phyloP scores from a whole-genome alignment of 2,329 filamentous ascomycete species.

The Colletotrichum sp. region DNA sequence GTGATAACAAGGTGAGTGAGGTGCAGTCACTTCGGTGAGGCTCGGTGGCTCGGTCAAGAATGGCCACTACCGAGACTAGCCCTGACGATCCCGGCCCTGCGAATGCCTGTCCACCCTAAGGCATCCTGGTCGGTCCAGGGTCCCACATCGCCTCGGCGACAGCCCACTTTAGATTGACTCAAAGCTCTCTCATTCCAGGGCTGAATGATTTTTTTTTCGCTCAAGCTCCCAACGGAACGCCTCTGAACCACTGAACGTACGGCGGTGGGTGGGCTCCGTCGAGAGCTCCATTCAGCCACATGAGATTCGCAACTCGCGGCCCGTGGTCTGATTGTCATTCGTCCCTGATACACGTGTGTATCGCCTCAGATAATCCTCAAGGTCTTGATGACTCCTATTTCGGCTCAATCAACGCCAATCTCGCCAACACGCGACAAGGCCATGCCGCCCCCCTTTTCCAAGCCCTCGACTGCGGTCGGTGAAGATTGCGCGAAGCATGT shows the following conservation, averaged over 20 bases:
- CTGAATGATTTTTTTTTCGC: neutral
- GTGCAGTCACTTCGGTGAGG: neutral
- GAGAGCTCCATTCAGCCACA: neutral
- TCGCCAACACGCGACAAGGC: neutral
- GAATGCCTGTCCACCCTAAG: neutral
- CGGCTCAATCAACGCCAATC: neutral
- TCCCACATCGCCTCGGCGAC: neutral
- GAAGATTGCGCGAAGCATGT: neutral
- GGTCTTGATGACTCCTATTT: neutral
- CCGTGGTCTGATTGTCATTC: neutral
- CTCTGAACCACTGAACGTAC: neutral
- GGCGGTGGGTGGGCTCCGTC: neutral
- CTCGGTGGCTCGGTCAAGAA: neutral
- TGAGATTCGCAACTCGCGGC: neutral
- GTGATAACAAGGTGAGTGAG: neutral
- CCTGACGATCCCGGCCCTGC: neutral
- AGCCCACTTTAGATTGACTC: neutral
- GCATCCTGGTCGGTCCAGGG: neutral
- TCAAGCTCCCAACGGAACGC: neutral
- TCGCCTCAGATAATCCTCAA: neutral
- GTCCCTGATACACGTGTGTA: neutral
- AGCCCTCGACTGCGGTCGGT: neutral
- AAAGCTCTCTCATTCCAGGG: neutral
- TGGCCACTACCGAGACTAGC: neutral
- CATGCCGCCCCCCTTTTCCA: neutral